Percentiles rank a stretch among this genome's conserved stretches.
Evolutionary conservation across 2,329 filamentous ascomycete genomes (phyloP).

Genomic region (Endoconidiophora polonica): DNA sequence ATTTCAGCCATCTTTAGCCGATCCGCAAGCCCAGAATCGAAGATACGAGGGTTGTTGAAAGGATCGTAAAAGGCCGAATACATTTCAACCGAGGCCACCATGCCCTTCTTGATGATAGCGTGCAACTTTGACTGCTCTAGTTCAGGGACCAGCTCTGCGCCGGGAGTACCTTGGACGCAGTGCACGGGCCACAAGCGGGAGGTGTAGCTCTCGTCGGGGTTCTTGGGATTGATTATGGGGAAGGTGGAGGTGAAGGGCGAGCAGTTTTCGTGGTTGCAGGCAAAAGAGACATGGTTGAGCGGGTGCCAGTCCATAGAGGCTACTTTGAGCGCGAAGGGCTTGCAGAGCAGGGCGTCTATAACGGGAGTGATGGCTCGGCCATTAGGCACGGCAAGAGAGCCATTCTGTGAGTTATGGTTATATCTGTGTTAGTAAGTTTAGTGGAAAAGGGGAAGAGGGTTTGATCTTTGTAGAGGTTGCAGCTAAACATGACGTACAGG

Average conservation of each 20-base stretch:
- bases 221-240: constrained; percentile 49
- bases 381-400: constrained; percentile 63
- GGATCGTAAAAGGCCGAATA: constrained; percentile 83
- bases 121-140: constrained; percentile 46
- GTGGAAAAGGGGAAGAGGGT: not conserved
- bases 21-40: constrained; percentile 45
- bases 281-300: constrained; percentile 69
- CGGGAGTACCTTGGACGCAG: constrained; percentile 60
- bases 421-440: not conserved
- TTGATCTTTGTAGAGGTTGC: not conserved
- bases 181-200: constrained; percentile 78
- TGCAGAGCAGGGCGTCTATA: constrained; percentile 56
- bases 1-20: constrained; percentile 40
- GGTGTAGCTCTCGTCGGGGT: constrained; percentile 43
- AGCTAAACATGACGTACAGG: constrained; percentile 41
- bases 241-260: constrained; percentile 49
- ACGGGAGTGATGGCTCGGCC: constrained; percentile 53
- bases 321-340: constrained; percentile 54
- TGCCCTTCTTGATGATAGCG: constrained; percentile 60
- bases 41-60: constrained; percentile 44
- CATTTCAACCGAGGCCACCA: constrained; percentile 64
- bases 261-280: constrained; percentile 52
- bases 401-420: constrained; percentile 32
- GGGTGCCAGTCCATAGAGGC: constrained; percentile 94
- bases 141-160: constrained; percentile 58